phyloP scores from a whole-genome alignment of 2,329 filamentous ascomycete genomes.

The Westerdykella aurantiaca region DNA sequence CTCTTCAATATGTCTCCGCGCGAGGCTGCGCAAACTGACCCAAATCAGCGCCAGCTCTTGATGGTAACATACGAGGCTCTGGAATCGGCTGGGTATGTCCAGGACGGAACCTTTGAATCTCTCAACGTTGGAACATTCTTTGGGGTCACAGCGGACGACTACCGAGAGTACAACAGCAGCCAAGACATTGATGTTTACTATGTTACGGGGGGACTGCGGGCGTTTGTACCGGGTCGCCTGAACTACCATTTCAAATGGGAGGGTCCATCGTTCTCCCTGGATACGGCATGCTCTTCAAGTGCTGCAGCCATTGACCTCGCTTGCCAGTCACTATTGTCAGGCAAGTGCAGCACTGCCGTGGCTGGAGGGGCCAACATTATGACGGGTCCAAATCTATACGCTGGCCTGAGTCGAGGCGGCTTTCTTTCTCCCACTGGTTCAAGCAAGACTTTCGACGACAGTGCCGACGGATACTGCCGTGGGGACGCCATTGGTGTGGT shows the following conservation, averaged over 20 bases:
- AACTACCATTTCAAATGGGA: constrained; percentile 31
- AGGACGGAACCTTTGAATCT: constrained; percentile 20
- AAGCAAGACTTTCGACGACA: constrained; percentile 30
- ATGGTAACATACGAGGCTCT: constrained; percentile 25
- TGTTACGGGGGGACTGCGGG: constrained; percentile 41
- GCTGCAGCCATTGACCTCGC: constrained; percentile 18
- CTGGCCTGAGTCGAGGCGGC: constrained; percentile 22
- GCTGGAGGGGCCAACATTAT: constrained; percentile 23
- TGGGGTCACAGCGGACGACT: constrained; percentile 31
- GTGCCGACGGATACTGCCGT: constrained; percentile 35
- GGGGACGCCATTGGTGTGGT: constrained; percentile 25
- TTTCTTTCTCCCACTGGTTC: constrained; percentile 23
- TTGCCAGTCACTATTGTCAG: constrained; percentile 16
- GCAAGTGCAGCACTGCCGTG: constrained; percentile 13
- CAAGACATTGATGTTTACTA: constrained; percentile 47
- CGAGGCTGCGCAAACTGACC: constrained; percentile 26
- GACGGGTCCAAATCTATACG: constrained; percentile 39
- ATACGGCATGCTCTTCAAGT: constrained; percentile 20
- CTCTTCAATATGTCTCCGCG: constrained; percentile 29
- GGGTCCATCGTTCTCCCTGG: constrained; percentile 12
- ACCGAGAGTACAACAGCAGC: constrained; percentile 13
- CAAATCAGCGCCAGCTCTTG: constrained; percentile 19
- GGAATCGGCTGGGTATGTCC: constrained; percentile 22
- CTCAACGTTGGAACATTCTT: constrained; percentile 31
- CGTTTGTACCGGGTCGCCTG: constrained; percentile 49